These are phyloP conservation scores for Lagerstroemia speciosa DNA, from an alignment of 345 rosid species.

Conservation along the genomic window DNA sequence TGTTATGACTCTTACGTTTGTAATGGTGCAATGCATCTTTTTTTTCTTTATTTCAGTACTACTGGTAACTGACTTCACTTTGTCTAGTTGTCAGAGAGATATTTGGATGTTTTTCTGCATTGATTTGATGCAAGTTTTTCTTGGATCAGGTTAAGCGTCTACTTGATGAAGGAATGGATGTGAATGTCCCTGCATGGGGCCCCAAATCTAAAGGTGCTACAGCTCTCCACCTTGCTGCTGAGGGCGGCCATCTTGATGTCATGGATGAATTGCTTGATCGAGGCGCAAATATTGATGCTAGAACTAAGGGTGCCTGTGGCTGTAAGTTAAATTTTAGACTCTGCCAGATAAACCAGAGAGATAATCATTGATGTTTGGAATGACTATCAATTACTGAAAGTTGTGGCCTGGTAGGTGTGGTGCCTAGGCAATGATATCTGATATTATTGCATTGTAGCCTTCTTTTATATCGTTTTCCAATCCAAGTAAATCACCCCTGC, in stretches of 20 bases:
- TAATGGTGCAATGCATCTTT: too few relatives aligned
- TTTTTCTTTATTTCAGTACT: neutral
- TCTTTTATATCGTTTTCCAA: neutral
- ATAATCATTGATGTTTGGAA: neutral
- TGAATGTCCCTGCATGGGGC: conserved; percentile 77
- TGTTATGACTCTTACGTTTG: too few relatives aligned
- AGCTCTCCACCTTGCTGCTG: conserved; percentile 96
- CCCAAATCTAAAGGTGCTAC: conserved; percentile 82
- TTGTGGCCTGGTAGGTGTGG: neutral
- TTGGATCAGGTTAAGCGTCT: conserved; percentile 52
- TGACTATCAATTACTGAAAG: neutral
- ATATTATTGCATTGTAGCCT: neutral
- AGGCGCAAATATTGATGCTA: conserved; percentile 91
- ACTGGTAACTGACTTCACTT: neutral
- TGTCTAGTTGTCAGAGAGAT: neutral
- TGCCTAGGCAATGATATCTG: neutral
- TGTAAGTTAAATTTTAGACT: conserved; percentile 31
- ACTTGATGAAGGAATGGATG: conserved; percentile 77
- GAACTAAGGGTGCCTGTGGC: conserved; percentile 89
- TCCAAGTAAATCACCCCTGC: neutral
- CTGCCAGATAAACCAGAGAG: neutral
- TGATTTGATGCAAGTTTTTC: neutral
- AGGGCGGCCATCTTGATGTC: conserved; percentile 84
- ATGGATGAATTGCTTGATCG: conserved; percentile 91
- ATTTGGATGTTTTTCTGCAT: neutral